Percentiles rank a stretch among this genome's conserved stretches.
Evolutionary conservation across 192 early-diverging fungal genomes (phyloP).

Genomic region (Chytriomyces confervae): DNA sequence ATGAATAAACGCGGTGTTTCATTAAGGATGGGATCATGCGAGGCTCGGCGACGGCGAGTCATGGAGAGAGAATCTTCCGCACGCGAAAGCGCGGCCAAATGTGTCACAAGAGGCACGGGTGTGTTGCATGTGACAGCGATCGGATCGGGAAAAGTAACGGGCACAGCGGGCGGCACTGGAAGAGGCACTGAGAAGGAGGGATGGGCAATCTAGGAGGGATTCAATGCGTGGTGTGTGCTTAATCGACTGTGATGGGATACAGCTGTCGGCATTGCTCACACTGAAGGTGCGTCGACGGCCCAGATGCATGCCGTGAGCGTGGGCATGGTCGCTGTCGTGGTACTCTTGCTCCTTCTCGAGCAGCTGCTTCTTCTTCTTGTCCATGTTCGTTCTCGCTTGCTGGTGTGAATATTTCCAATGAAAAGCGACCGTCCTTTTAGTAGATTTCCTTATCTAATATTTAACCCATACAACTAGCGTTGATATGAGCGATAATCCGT

Average conservation of each 20-base stretch:
- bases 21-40: conserved; percentile 49
- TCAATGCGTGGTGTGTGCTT: too few species aligned
- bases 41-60: conserved; percentile 43
- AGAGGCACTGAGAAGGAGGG: too few species aligned
- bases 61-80: neutral
- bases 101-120: too few species aligned
- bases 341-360: neutral
- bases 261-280: neutral
- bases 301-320: neutral
- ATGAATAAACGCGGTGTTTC: conserved; percentile 74
- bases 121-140: too few species aligned
- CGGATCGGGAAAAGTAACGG: too few species aligned
- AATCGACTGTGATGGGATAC: too few species aligned
- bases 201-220: too few species aligned
- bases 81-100: too few species aligned
- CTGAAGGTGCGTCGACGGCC: neutral
- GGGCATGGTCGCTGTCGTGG: neutral
- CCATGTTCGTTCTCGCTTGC: neutral
- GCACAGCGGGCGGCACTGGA: too few species aligned
- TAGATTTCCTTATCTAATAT: too few species aligned
- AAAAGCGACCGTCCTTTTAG: too few species aligned
- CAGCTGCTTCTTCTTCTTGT: neutral
- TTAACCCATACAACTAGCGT: neutral
- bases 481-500: neutral
- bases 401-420: neutral